Evolutionary conservation across 116 monocot genomes (phyloP), one percentile per base, ranked within the genome.

Genomic region (Iris pallida): DNA sequence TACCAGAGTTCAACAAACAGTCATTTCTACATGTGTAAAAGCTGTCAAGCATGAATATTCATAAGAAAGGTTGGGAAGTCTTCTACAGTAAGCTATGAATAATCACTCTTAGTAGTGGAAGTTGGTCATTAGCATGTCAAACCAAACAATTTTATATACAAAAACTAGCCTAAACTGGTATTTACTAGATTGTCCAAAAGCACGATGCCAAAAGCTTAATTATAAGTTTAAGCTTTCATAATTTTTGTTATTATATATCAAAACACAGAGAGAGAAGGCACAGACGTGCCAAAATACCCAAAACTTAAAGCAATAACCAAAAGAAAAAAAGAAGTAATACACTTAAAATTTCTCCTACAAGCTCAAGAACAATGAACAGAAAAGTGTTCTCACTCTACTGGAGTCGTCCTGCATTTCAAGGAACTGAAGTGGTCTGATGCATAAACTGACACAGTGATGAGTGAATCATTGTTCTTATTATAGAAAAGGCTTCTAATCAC

Each of bases 401-500:
- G 85, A 64, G 96, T 96, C 49, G 91, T 91, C 58, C 95, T 75
- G 80, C 90, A 90, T 68, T 87, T 90, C 66, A 90, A 80, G 45
- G 96, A 89, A 63, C 96, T 96, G 74, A 91, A 96, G 67, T 89
- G 82, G 61, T 96, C 96, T 7, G 89, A 87, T 67, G 96, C 96
- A 83, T 96, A 91, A 57, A 96, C 96, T 54, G 96, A 96, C 12
- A 96, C 96, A 16, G 96, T 96, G 80, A 96, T 96, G 54, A 96
- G 78, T n/a, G 91, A 96, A 59, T 96, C 96, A 63, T 96, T 91
- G 79, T 96, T 96, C 82, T 96, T 96, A 57, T 96, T 96, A 71
- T 89, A 96, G 72, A 96, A 96, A 43, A 96, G 86, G 77, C 91
- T 96, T 75, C 96, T 79, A 60, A 96, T 96, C 65, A 96, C 96